phyloP scores from a whole-genome alignment of 768 basidiomycete species.

The Rhizopogon vinicolor region DNA sequence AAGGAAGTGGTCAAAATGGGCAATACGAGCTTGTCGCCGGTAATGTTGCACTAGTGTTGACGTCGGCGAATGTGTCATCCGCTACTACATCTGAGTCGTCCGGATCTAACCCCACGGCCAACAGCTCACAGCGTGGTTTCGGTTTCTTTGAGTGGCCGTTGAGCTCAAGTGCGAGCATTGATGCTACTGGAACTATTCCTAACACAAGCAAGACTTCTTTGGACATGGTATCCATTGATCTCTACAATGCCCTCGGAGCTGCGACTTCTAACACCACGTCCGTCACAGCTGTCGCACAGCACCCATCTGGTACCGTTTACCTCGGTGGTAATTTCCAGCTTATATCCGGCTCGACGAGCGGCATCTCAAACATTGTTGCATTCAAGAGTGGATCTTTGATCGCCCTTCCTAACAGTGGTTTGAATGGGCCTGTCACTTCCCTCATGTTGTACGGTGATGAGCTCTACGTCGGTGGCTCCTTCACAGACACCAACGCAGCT shows the following conservation, averaged over 20 bases:
- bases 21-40: conserved; percentile 83
- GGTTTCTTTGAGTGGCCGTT: conserved; percentile 91
- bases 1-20: conserved; percentile 59
- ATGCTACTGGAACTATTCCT: conserved; percentile 58
- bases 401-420: conserved; percentile 57
- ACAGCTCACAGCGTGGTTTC: conserved; percentile 48
- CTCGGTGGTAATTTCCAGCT: conserved; percentile 76
- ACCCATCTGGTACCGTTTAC: conserved; percentile 62
- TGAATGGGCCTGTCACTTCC: conserved; percentile 75
- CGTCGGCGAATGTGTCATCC: conserved; percentile 47
- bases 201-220: conserved; percentile 68
- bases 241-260: conserved; percentile 60
- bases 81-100: conserved; percentile 23
- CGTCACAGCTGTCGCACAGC: conserved; percentile 57
- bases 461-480: conserved; percentile 86
- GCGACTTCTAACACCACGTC: conserved; percentile 27
- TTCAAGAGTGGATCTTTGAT: conserved; percentile 58
- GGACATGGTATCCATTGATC: conserved; percentile 56
- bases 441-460: conserved; percentile 57
- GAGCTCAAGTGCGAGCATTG: conserved; percentile 34
- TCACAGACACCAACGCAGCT: conserved; percentile 59
- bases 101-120: conserved; percentile 27
- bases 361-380: conserved; percentile 66
- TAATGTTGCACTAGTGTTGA: conserved; percentile 74
- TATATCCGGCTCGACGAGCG: conserved; percentile 48